Percentiles rank a stretch among this genome's conserved stretches.
Evolutionary conservation across 202 grass and related monocot genomes (phyloP).

Genomic region (Eragrostis tef): DNA sequence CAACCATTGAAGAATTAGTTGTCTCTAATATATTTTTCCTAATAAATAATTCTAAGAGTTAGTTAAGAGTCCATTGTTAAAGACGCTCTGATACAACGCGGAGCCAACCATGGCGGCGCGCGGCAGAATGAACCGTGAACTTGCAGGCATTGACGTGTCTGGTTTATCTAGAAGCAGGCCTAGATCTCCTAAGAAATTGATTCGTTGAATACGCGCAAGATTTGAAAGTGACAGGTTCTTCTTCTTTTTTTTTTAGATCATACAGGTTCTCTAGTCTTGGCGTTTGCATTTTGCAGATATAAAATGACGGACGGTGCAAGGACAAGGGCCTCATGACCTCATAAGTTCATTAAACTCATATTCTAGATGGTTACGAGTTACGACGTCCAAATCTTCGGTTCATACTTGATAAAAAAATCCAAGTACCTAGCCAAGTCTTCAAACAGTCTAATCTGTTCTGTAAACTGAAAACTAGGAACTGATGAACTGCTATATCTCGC

Average conservation of each 20-base stretch:
- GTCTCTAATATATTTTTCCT: too few relatives aligned
- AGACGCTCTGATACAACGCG: background rate
- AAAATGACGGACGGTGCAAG: constrained; percentile 1
- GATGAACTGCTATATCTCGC: too few relatives aligned
- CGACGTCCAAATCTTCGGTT: background rate
- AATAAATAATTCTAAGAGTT: too few relatives aligned
- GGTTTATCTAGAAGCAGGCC: constrained; percentile 28
- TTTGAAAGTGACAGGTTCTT: constrained; percentile 21
- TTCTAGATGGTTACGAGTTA: constrained; percentile 5
- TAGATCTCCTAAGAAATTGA: background rate
- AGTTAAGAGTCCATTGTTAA: too few relatives aligned
- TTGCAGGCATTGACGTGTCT: background rate
- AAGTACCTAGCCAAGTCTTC: background rate
- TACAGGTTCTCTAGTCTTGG: background rate
- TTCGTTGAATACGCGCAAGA: background rate
- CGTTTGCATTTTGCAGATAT: background rate
- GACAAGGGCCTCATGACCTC: background rate
- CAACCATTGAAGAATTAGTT: too few relatives aligned
- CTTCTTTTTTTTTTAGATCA: too few relatives aligned
- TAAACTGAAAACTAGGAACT: background rate
- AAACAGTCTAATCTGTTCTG: background rate
- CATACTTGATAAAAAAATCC: background rate
- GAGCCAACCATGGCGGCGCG: constrained; percentile 1
- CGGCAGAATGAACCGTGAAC: background rate
- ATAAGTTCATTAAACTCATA: background rate